phyloP scores from a whole-genome alignment of 1,139 yeast genomes.

The Candida labiduridarum region DNA sequence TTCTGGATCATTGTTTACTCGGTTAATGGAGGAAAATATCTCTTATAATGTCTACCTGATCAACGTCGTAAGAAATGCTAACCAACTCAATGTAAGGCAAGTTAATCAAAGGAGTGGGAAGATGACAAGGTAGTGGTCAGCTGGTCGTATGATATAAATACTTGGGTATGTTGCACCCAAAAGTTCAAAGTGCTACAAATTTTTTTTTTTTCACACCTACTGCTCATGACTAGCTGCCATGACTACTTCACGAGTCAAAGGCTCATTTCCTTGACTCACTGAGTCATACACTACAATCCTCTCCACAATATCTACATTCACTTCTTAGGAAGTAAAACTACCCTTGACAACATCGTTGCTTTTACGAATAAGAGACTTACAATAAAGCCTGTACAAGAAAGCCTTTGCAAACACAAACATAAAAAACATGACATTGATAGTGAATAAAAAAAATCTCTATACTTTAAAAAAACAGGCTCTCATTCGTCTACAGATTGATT shows the following conservation, averaged over 20 bases:
- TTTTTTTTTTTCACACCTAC: neutral
- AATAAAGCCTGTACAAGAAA: no score
- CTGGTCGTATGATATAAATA: neutral
- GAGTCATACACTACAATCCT: no score
- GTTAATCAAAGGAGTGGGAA: neutral
- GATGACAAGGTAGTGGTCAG: neutral
- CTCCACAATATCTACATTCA: no score
- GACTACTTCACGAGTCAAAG: neutral
- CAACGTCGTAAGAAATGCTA: conserved; percentile 10
- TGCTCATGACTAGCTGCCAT: neutral
- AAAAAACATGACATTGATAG: neutral
- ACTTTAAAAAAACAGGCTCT: neutral
- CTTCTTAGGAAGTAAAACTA: no score
- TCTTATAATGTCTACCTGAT: neutral
- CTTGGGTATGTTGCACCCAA: neutral
- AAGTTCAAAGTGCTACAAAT: neutral
- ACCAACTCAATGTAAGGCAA: conserved; percentile 11
- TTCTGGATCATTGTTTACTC: conserved; percentile 33
- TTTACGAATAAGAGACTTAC: no score
- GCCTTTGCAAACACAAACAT: neutral
- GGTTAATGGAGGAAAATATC: neutral
- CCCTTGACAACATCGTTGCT: no score
- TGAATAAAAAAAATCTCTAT: neutral
- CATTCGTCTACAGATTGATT: conserved; percentile 1
- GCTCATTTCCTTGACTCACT: no score